phyloP scores from a whole-genome alignment of 1,139 yeast genomes.

The Debaryomyces sp. region DNA sequence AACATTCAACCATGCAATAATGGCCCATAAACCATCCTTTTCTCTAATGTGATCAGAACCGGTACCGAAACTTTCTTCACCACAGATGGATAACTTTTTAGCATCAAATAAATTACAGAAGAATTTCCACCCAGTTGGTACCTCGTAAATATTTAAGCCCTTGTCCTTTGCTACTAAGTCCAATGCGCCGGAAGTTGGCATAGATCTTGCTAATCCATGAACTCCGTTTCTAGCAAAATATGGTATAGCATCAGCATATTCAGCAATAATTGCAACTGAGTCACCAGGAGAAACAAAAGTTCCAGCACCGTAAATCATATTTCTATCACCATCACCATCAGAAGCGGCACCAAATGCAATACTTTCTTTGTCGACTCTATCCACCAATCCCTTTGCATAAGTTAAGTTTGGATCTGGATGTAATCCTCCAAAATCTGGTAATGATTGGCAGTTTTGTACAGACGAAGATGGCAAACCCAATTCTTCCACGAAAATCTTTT shows the following conservation, averaged over 20 bases:
- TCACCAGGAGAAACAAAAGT: conserved; percentile 98
- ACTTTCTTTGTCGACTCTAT: conserved; percentile 73
- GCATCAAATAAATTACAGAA: conserved; percentile 95
- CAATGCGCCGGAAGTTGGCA: conserved; percentile 96
- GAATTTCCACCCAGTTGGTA: conserved; percentile 99
- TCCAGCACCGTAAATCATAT: conserved; percentile 96
- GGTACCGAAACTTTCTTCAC: conserved; percentile 97
- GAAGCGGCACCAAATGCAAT: conserved; percentile 98
- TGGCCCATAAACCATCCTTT: conserved; percentile 98
- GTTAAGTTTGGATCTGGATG: conserved; percentile 99
- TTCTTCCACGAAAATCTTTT: conserved; percentile 79
- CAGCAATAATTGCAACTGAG: conserved; percentile 96
- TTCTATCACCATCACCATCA: conserved; percentile 98
- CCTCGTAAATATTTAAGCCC: conserved; percentile 82
- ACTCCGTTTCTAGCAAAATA: conserved; percentile 87
- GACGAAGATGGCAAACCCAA: conserved; percentile 72
- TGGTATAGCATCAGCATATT: conserved; percentile 86
- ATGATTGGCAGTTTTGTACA: conserved; percentile 77
- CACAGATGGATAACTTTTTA: conserved; percentile 90
- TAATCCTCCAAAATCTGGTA: conserved; percentile 93
- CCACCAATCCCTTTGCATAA: conserved; percentile 87
- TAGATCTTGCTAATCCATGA: conserved; percentile 93
- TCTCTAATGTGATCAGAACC: conserved; percentile 98
- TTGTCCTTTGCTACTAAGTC: conserved; percentile 86
- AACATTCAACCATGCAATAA: conserved; percentile 95